phyloP scores from a whole-genome alignment of 371 early-diverging fungal species.

The Homolaphlyctis polyrhiza region DNA sequence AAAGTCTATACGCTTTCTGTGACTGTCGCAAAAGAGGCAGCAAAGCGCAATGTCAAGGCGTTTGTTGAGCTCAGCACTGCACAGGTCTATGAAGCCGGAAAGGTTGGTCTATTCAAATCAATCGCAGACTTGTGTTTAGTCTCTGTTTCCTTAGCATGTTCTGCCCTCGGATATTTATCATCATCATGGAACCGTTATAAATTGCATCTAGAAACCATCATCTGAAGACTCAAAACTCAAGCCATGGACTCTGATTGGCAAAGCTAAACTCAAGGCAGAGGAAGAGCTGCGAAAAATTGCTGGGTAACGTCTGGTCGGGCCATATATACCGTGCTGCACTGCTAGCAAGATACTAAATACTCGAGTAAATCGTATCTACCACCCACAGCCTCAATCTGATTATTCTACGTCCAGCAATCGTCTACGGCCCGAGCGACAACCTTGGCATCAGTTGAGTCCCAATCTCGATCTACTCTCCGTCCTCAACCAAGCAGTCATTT shows the following conservation, averaged over 20 bases:
- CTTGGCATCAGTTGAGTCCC: conserved; percentile 63
- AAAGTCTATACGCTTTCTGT: conserved; percentile 70
- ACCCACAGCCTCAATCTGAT: conserved; percentile 64
- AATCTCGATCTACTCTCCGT: not conserved
- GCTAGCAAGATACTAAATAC: not conserved
- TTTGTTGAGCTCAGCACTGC: conserved; percentile 84
- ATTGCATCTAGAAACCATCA: conserved; percentile 69
- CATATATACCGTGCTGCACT: too few species aligned
- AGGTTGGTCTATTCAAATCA: too few species aligned
- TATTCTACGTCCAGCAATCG: conserved; percentile 83
- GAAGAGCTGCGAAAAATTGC: conserved; percentile 53
- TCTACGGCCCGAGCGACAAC: conserved; percentile 81
- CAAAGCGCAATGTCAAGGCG: conserved; percentile 61
- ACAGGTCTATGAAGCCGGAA: conserved; percentile 77
- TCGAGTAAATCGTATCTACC: too few species aligned
- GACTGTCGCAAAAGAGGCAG: conserved; percentile 77
- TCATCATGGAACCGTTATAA: too few species aligned
- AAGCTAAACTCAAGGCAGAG: conserved; percentile 76
- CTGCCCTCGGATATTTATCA: too few species aligned
- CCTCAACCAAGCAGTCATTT: not conserved
- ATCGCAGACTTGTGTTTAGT: too few species aligned
- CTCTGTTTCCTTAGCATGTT: too few species aligned
- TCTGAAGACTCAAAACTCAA: conserved; percentile 67
- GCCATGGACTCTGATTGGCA: conserved; percentile 80
- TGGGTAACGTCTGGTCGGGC: too few species aligned